Evolutionary conservation across 257 asterid species (phyloP).

Genomic region (Primulina eburnea): DNA sequence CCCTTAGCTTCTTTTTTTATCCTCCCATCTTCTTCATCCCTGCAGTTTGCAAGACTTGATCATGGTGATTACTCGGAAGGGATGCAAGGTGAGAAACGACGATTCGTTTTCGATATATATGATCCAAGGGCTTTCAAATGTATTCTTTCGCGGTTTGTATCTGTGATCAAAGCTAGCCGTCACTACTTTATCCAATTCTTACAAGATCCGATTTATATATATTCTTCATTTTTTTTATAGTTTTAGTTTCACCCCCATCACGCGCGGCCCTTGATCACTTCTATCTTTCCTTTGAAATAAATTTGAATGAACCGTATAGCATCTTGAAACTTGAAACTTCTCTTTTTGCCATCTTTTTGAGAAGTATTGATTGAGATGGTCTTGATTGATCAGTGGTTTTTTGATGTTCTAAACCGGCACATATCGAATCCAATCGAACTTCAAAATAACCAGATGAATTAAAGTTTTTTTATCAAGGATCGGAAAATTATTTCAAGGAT

Average conservation of each 20-base stretch:
- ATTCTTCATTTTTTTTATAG: neutral
- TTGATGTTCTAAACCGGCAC: neutral
- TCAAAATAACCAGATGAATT: neutral
- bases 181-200: too few species aligned
- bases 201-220: neutral
- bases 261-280: neutral
- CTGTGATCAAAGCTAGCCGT: neutral
- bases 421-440: neutral
- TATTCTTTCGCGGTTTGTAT: constrained; percentile 20
- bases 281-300: neutral
- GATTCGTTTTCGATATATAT: neutral
- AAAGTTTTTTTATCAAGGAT: neutral
- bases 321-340: neutral
- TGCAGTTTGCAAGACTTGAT: neutral
- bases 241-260: neutral
- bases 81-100: constrained; percentile 18
- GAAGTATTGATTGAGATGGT: neutral
- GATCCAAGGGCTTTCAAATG: neutral
- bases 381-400: neutral
- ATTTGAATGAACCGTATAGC: neutral
- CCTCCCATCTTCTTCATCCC: constrained; percentile 12
- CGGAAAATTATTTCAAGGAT: constrained; percentile 11
- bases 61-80: neutral
- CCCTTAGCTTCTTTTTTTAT: neutral
- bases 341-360: neutral